Evolutionary conservation across 2,329 filamentous ascomycete genomes (phyloP), one percentile per base, ranked within the genome.

Genomic region (Thelonectria blattea): DNA sequence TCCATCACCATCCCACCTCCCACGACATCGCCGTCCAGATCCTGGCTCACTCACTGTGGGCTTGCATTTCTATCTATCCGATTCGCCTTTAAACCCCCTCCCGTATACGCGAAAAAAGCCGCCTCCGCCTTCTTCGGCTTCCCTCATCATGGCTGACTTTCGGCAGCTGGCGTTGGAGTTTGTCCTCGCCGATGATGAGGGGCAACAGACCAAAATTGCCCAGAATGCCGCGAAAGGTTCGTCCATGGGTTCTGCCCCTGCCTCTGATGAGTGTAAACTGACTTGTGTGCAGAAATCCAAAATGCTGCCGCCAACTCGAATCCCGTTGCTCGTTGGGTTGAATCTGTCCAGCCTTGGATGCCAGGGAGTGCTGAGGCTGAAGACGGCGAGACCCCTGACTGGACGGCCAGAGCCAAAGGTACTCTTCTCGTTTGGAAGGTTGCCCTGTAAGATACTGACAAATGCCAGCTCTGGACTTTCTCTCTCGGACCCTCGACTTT

Each of bases 281-380:
- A 12, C 14, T 32, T 17, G 2, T 34, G 6, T 24, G 4, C 20
- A 83, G 81, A 79, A 61, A 82, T 85, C 20, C 75, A 83, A 69
- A 73, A 71, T 56, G 75, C 80, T 8, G 65, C 78, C 0, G 73
- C 79, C 42, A 78, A 73, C 64, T 78, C 80, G 49, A 76, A 80
- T 49, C 76, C 80, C 3, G 76, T 85, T 45, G 81, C 81, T 15
- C 80, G 82, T 68, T 85, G 83, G 83, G 83, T 84, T 27, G 80
- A 83, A 47, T 82, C 83, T 37, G 81, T 85, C 56, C 79, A 83
- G 65, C 79, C 78, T 56, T 85, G 83, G 83, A 83, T 85, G 76
- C 80, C 79, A 15, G 76, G 74, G 8, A 75, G 72, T 54, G 74
- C 73, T 49, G 77, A 77, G 39, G 74, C 73, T 10, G 75, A 75